Evolutionary conservation across 2,329 filamentous ascomycete species (phyloP), one percentile per base, ranked within the genome.

Genomic region (Colletotrichum destructivum): DNA sequence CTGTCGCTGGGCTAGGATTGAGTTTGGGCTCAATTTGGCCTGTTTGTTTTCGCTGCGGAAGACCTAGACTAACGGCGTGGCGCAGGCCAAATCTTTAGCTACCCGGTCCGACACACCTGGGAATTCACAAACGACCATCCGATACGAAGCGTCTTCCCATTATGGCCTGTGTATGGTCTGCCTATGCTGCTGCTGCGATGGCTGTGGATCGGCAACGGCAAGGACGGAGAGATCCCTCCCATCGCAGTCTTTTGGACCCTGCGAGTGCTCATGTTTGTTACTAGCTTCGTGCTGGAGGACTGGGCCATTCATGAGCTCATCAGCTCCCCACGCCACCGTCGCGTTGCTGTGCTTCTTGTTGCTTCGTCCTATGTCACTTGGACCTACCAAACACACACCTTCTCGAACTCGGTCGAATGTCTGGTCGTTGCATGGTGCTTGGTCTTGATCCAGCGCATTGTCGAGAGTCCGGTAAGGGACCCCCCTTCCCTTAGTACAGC

Each of bases 381-480:
- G 96, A 98, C 96, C 55, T 98, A 96, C 84, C 96, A 99, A 83
- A 96, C 94, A 21, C 96, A 99, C 83, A 98, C 96, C 15, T 98
- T 99, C 82, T 98, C 96, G 74, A 99, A 99, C 83, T 97, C 96
- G 73, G 89, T 98, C 75, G 96, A 99, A 85, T 98, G 96, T 3
- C 86, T 99, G 76, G 88, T 96, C 62, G 95, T 99, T 62, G 90
- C 94, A 65, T 99, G 96, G 96, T 95, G 93, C 78, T 84, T 99
- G 81, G 95, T 98, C 59, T 84, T 99, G 81, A 95, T 98, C 73
- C 91, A 94, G 81, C 92, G 96, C 79, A 96, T 98, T 75, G 87
- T 93, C 56, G 91, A 92, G 75, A 90, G 92, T 78, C 93, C 92
- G 84, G 94, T 96, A 86, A 56, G 88, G 35, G 81, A n/a, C 35